Evolutionary conservation across 192 early-diverging fungal genomes (phyloP), one percentile per base, ranked within the genome.

Genomic region (Podila verticillata): DNA sequence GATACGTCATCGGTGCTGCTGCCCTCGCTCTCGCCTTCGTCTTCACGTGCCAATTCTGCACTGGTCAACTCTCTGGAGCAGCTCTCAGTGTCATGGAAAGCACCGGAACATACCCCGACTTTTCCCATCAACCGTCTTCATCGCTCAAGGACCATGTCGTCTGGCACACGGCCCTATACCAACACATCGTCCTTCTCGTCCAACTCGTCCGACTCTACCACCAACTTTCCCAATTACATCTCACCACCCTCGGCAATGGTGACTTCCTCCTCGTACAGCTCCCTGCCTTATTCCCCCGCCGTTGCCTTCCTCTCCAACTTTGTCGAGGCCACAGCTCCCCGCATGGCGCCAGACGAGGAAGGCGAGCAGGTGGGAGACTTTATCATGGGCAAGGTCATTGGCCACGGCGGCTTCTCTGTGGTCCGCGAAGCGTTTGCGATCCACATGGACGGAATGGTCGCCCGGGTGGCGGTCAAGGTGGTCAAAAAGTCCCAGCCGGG

Each of bases 341-440:
- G 20, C 2, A 22, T 26, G 26, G 15, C 69, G 19, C 68, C 67
- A 61, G 89, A 93, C 72, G 75, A 84, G n/a, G 87, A 90, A 32
- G 95, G 95, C 15, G 91, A 94, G 58, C 85, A 92, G 59, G 86
- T 95, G 31, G 92, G 91, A 12, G 87, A 92, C 35, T 96, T 89
- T 66, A 68, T 90, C 7, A 66, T 96, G 30, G 90, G 89, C 28
- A 84, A 84, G 22, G 78, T 91, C 32, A 89, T 95, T 73, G 95
- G 93, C 15, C 78, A 84, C 47, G 95, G 95, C 26, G 91, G 92
- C 7, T 96, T 94, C 65, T 93, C 93, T 10, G 72, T 85, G 26
- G 95, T 96, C 15, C 90, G 90, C 57, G 89, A 93, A 72, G 95
- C 88, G 15, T 85, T 75, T 65, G 68, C 75, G 20, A 75, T 85